Percentiles rank a stretch among this genome's conserved stretches.
Evolutionary conservation across 192 early-diverging fungal genomes (phyloP).

Genomic region (Mortierella claussenii): DNA sequence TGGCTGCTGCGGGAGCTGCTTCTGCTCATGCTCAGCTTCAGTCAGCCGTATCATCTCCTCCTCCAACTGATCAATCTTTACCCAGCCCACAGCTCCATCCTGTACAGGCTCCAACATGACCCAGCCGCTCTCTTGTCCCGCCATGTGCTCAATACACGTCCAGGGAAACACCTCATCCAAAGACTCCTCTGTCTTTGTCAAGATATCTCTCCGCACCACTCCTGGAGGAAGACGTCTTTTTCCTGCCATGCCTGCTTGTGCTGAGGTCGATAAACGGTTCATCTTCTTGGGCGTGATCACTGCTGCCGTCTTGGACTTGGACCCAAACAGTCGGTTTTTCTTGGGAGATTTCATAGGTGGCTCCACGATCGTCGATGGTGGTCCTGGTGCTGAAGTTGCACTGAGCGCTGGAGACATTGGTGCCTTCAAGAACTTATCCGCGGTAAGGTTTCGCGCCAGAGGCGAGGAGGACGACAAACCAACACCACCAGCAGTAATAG

Average conservation of each 20-base stretch:
- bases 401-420: background rate
- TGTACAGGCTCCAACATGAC: slow-evolving; percentile 50
- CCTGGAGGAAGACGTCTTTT: slow-evolving; percentile 17
- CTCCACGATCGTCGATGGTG: no score
- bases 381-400: no score
- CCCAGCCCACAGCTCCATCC: slow-evolving; percentile 50
- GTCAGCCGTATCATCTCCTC: slow-evolving; percentile 39
- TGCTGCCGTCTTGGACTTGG: slow-evolving; percentile 1
- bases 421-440: slow-evolving; percentile 1
- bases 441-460: slow-evolving; percentile 16
- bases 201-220: slow-evolving; percentile 19
- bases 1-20: slow-evolving; percentile 4
- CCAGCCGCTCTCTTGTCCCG: slow-evolving; percentile 46
- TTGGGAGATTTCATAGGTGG: slow-evolving; percentile 12
- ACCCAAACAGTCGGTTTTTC: slow-evolving; percentile 39
- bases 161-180: slow-evolving; percentile 50
- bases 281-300: background rate
- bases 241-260: background rate
- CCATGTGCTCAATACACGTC: slow-evolving; percentile 36
- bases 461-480: slow-evolving; percentile 33
- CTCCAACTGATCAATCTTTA: slow-evolving; percentile 50
- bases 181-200: slow-evolving; percentile 50
- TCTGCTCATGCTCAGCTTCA: slow-evolving; percentile 10
- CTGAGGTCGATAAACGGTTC: slow-evolving; percentile 3
- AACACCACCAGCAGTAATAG: slow-evolving; percentile 48